A percentile compares a stretch with the other conserved stretches of the same genome.
phyloP scores from a whole-genome alignment of 352 stramenopile genomes.

The Elongisporangium senticosum region DNA sequence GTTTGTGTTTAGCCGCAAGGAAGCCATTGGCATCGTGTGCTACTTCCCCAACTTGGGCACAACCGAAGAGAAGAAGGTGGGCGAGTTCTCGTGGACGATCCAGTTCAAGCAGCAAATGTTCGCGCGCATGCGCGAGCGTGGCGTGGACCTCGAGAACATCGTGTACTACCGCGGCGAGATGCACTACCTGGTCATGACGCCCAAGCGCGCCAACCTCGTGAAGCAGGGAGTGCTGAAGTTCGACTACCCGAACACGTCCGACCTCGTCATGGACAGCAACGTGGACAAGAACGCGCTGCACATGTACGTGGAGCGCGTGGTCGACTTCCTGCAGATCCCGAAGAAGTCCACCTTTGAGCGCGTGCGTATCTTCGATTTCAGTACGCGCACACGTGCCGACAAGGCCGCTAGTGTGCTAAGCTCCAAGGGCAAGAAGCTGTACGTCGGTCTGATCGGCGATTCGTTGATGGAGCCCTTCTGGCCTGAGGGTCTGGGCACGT shows the following conservation, averaged over 20 bases:
- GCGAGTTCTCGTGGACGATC: conserved; percentile 81
- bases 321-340: conserved; percentile 68
- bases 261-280: conserved; percentile 66
- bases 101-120: conserved; percentile 86
- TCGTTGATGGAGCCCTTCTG: conserved; percentile 84
- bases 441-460: conserved; percentile 74
- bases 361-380: conserved; percentile 83
- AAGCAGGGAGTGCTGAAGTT: conserved; percentile 65
- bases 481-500: conserved; percentile 78
- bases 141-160: conserved; percentile 78
- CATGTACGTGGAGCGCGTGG: conserved; percentile 60
- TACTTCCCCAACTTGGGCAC: conserved; percentile 73
- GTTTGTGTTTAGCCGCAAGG: conserved; percentile 76
- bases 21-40: conserved; percentile 76
- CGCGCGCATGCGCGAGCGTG: conserved; percentile 62
- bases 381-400: conserved; percentile 62
- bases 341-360: conserved; percentile 60
- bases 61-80: conserved; percentile 70
- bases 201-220: conserved; percentile 71
- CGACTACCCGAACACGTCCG: conserved; percentile 54
- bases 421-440: conserved; percentile 68
- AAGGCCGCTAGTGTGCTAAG: conserved; percentile 67
- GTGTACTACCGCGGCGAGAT: conserved; percentile 85
- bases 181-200: conserved; percentile 85
- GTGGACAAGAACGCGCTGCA: conserved; percentile 51